Conservation (phyloP, 1,139 yeast species). For the Suhomyces kunorum region DNA sequence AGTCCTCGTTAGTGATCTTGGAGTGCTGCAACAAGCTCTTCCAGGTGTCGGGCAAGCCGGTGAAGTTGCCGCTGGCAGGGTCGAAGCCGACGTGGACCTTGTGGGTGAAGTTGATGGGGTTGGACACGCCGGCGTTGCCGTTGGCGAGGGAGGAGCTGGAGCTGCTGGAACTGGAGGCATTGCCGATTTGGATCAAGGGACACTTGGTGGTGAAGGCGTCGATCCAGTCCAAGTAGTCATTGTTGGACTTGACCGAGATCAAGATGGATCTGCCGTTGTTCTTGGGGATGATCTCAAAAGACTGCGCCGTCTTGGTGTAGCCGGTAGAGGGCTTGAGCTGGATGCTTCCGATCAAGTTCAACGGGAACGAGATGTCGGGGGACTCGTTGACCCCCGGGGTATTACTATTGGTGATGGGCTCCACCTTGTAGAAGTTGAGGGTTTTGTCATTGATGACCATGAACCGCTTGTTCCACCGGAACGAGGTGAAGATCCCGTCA, state of each 20-base stretch:
- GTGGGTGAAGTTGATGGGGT: conserved; percentile 77
- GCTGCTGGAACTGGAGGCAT: conserved; percentile 16
- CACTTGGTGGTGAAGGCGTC: conserved; percentile 87
- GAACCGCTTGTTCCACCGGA: conserved; percentile 89
- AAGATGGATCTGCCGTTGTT: conserved; percentile 62
- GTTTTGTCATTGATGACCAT: conserved; percentile 75
- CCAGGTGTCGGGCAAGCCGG: conserved; percentile 82
- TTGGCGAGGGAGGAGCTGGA: conserved; percentile 17
- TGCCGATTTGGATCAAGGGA: conserved; percentile 56
- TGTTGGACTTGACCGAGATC: conserved; percentile 74
- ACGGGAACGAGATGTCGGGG: conserved; percentile 45
- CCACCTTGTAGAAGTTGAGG: conserved; percentile 74
- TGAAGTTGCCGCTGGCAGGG: conserved; percentile 70
- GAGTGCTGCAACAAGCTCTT: conserved; percentile 72
- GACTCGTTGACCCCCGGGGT: conserved; percentile 19
- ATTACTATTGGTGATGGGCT: conserved; percentile 32
- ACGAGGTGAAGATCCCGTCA: conserved; percentile 77
- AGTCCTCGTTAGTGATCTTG: conserved; percentile 77
- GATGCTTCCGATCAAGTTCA: conserved; percentile 41
- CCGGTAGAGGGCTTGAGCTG: conserved; percentile 44
- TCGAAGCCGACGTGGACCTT: conserved; percentile 64
- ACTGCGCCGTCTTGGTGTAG: conserved; percentile 58
- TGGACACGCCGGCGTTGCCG: conserved; percentile 69
- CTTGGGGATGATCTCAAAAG: conserved; percentile 73
- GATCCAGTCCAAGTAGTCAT: conserved; percentile 86